Evolutionary conservation across 2,329 filamentous ascomycete species (phyloP).

Genomic region (Talaromyces sp.): DNA sequence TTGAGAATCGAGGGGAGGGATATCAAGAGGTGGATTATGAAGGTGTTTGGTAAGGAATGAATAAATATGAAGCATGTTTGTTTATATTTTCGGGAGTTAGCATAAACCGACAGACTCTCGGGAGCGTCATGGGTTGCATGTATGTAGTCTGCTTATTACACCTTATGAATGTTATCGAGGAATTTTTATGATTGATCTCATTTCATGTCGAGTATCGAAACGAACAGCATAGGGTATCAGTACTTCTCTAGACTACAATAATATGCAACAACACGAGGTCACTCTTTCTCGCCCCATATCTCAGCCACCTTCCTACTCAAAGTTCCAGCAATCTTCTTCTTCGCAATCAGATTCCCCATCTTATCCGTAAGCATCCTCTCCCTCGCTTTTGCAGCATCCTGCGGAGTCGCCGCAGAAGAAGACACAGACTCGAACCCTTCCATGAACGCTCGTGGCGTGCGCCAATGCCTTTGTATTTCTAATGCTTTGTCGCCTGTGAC

Average conservation of each 20-base stretch:
- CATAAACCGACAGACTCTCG: background rate
- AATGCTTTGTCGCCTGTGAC: slow-evolving; percentile 74
- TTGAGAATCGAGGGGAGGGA: slow-evolving; percentile 52
- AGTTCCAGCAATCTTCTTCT: slow-evolving; percentile 64
- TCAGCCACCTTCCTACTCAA: slow-evolving; percentile 69
- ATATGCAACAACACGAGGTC: background rate
- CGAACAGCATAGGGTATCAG: background rate
- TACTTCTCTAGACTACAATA: background rate
- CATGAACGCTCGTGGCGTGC: slow-evolving; percentile 68
- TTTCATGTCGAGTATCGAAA: too few species aligned
- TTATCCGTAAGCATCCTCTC: slow-evolving; percentile 58
- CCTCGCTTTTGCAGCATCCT: slow-evolving; percentile 53
- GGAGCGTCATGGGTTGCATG: background rate
- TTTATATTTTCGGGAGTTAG: background rate
- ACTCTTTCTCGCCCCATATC: slow-evolving; percentile 57
- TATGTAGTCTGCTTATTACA: background rate
- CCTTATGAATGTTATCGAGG: background rate
- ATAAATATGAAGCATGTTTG: background rate
- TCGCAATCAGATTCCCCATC: slow-evolving; percentile 58
- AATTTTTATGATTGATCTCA: background rate
- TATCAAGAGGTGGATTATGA: slow-evolving; percentile 1
- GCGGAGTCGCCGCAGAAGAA: slow-evolving; percentile 24
- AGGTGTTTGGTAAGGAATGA: background rate
- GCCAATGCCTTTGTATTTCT: slow-evolving; percentile 76
- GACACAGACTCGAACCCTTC: slow-evolving; percentile 61